Conservation (phyloP, 2,329 filamentous ascomycete species). For the Xylariaceae sp. region DNA sequence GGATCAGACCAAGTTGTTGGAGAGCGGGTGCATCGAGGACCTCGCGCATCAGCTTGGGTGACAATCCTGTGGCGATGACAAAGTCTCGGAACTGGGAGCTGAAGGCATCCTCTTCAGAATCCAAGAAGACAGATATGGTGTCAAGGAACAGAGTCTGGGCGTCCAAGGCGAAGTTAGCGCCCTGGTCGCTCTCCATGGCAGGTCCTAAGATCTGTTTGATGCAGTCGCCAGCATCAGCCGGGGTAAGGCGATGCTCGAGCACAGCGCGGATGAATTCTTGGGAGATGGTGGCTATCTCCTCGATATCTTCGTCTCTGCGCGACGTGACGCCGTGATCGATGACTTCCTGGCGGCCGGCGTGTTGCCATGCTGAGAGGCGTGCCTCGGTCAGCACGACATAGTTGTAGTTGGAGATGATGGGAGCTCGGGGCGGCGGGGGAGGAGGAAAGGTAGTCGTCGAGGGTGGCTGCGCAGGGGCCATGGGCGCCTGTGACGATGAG, state of each 20-base stretch:
- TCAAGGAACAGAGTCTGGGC: constrained; percentile 74
- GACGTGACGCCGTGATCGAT: constrained; percentile 62
- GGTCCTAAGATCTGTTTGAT: constrained; percentile 70
- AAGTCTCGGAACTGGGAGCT: constrained; percentile 59
- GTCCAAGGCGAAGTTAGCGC: constrained; percentile 49
- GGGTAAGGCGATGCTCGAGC: constrained; percentile 63
- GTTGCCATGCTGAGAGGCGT: constrained; percentile 63
- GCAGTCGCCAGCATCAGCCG: constrained; percentile 65
- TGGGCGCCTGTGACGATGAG: constrained; percentile 33
- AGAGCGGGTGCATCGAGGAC: constrained; percentile 78
- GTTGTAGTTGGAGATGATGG: constrained; percentile 51
- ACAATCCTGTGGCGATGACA: constrained; percentile 68
- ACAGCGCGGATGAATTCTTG: constrained; percentile 81
- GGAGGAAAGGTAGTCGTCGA: constrained; percentile 21
- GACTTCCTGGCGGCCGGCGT: constrained; percentile 62
- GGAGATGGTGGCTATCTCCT: constrained; percentile 68
- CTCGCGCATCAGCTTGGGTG: constrained; percentile 68
- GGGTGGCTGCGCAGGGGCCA: constrained; percentile 23
- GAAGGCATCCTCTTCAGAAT: constrained; percentile 56
- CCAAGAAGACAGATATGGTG: constrained; percentile 73
- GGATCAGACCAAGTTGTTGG: constrained; percentile 72
- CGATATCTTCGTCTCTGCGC: constrained; percentile 62
- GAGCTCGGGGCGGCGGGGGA: constrained; percentile 25
- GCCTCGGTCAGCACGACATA: constrained; percentile 75
- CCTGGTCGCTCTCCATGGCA: constrained; percentile 46